phyloP scores from a whole-genome alignment of 805 yeast species.

The Teunomyces tritomae region DNA sequence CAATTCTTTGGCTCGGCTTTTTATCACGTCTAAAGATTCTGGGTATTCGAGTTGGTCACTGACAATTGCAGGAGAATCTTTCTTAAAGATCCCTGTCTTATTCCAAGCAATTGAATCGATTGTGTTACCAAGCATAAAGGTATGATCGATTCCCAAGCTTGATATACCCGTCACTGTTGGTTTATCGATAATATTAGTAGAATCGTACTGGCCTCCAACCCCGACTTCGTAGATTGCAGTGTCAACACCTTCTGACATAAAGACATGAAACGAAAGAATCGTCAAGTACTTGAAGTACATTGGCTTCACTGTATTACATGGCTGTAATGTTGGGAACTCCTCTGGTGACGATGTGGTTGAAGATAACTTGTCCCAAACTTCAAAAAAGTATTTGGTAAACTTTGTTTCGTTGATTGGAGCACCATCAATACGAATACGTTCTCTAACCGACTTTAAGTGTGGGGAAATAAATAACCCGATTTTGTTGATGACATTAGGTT shows the following conservation, averaged over 20 bases:
- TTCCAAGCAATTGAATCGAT: conserved; percentile 93
- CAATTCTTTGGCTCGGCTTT: conserved; percentile 68
- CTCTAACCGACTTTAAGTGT: conserved; percentile 89
- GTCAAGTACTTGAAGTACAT: conserved; percentile 92
- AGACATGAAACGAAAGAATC: conserved; percentile 84
- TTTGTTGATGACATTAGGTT: conserved; percentile 31
- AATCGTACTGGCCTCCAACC: conserved; percentile 95
- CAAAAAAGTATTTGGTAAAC: conserved; percentile 88
- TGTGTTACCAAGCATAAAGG: conserved; percentile 80
- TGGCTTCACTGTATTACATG: conserved; percentile 74
- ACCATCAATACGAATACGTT: conserved; percentile 86
- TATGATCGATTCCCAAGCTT: conserved; percentile 89
- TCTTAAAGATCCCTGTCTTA: conserved; percentile 89
- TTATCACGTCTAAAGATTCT: conserved; percentile 53
- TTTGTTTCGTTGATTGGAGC: conserved; percentile 74
- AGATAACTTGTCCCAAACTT: conserved; percentile 84
- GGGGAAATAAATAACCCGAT: conserved; percentile 96
- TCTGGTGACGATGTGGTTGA: conserved; percentile 51
- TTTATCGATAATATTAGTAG: conserved; percentile 80
- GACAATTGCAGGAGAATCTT: conserved; percentile 63
- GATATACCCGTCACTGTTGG: conserved; percentile 88
- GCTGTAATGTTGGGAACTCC: conserved; percentile 61
- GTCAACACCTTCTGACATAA: conserved; percentile 83
- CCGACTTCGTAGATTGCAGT: conserved; percentile 97
- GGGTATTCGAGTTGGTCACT: conserved; percentile 51